A percentile compares a stretch with the other conserved stretches of the same genome.
These are phyloP conservation scores for Lachancea meyersii DNA, from an alignment of 805 yeast genomes.

Conservation along the genomic window DNA sequence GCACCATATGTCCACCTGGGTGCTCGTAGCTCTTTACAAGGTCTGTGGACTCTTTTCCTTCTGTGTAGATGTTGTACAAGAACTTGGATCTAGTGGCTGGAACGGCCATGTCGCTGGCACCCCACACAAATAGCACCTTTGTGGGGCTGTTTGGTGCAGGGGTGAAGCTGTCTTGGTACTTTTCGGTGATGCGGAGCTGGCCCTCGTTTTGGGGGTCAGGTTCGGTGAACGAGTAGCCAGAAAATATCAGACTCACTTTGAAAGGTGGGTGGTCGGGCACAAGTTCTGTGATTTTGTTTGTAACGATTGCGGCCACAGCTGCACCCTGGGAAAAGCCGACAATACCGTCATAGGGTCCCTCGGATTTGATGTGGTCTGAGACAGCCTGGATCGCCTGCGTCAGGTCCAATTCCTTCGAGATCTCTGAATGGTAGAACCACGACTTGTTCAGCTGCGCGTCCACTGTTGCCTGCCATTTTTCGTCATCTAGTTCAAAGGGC, in stretches of 20 bases:
- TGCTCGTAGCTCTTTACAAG: constrained; percentile 54
- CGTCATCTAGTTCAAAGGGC: constrained; percentile 60
- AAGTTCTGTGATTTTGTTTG: constrained; percentile 51
- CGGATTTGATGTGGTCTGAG: constrained; percentile 45
- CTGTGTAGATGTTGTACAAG: constrained; percentile 45
- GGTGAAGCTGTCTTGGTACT: constrained; percentile 31
- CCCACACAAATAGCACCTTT: constrained; percentile 67
- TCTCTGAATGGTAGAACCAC: constrained; percentile 67
- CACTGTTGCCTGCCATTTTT: constrained; percentile 42
- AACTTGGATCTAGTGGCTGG: constrained; percentile 61
- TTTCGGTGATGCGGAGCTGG: constrained; percentile 34
- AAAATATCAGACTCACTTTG: constrained; percentile 69
- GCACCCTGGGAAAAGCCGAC: constrained; percentile 96
- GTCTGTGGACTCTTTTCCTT: constrained; percentile 35
- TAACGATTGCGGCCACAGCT: constrained; percentile 67
- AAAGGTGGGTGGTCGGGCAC: constrained; percentile 44
- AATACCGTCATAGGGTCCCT: constrained; percentile 83
- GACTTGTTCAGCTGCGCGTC: constrained; percentile 47
- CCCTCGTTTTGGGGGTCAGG: constrained; percentile 32
- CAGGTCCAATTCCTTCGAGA: constrained; percentile 43
- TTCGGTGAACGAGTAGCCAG: constrained; percentile 54
- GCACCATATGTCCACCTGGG: constrained; percentile 97
- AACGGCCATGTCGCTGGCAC: constrained; percentile 83
- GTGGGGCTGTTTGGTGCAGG: constrained; percentile 31
- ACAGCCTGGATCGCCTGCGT: constrained; percentile 46